Evolutionary conservation across 768 basidiomycete genomes (phyloP), one percentile per base, ranked within the genome.

Genomic region (Tricholoma bakamatsutake): DNA sequence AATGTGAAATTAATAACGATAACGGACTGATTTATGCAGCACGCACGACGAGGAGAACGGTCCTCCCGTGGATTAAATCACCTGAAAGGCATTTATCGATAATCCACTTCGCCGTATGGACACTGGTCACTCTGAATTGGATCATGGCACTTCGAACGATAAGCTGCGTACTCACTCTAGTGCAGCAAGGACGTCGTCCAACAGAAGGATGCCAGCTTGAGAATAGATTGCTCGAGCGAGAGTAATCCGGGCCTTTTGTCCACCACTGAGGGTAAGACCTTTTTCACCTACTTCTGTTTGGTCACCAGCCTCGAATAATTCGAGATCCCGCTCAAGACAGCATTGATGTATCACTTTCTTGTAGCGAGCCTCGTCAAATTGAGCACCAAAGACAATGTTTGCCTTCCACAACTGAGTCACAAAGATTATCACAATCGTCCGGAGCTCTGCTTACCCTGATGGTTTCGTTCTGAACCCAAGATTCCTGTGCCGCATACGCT

Each of bases 381-480:
- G 78, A 11, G 82, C 70, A 28, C 91, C 90, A 59, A 96, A 95
- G 42, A 89, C 69, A 57, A 96, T 88, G 63, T 95, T 96, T 42
- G 91, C 87, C 69, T 81, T 60, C 11, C 21, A 21, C n/a, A 31
- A 9, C 2, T 52, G 57, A 31, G 35, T 28, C 27, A 48, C 21
- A 21, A 31, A 8, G 24, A 18, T n/a, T 31, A 43, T 18, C 9
- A 2, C 24, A 4, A 40, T 42, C 8, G 8, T 10, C 40, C 17
- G 9, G 17, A 17, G 28, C 15, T 17, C 21, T 11, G 39, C 43
- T 21, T 30, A 83, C 85, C 65, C 71, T 75, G 52, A 90, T 88
- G 0, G 87, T 90, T 56, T 87, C 87, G 59, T 90, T 92, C 66
- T 85, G 81, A 2, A 92, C 84, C 90, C 90, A 95, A 4, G 87